Evolutionary conservation across 169 alveolate genomes (phyloP), one percentile per base, ranked within the genome.

Genomic region (Eimeria maxima): DNA sequence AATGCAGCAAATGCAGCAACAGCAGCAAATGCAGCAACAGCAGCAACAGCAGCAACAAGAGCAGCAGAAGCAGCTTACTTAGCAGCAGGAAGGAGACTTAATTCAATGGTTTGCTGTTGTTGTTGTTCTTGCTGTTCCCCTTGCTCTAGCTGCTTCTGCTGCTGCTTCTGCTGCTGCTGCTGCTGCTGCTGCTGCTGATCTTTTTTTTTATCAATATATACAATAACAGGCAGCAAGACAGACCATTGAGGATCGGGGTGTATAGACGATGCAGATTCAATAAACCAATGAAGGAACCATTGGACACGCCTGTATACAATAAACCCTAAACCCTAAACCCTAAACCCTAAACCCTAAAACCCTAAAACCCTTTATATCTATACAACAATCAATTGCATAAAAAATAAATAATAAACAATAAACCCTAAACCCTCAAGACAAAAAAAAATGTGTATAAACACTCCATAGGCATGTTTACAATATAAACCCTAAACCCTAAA

Each of bases 261-360:
- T 71, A 96, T 84, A 3, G 97, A 86, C 44, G 96, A 95, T 2
- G 97, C 97, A 45, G 93, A 50, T 47, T 95, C 96, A 27, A 95
- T 95, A 83, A 76, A 95, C 96, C 97, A 92, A 57, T 95, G 97
- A 22, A 92, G 88, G 42, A 96, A 95, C 97, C 97, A 91, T 55
- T 95, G 96, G 50, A 96, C 93, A 20, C 97, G 86, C 60, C 97
- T 27, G 78, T 89, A 97, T 22, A 92, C 91, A 6, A 92, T n/a
- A n/a, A n/a, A n/a, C n/a, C n/a, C n/a, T n/a, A n/a, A n/a, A 50
- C 57, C 57, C 57, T 50, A 50, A 38, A 16, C 33, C 38, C 53
- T 38, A 87, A 87, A 38, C 60, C 80, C 38, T n/a, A 50, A 33
- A 6, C 94, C 92, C 65, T 83, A 38, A 60, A 38, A n/a, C n/a